Conservation (phyloP, 2,329 filamentous ascomycete genomes). For the Fusarium tjaetaba region DNA sequence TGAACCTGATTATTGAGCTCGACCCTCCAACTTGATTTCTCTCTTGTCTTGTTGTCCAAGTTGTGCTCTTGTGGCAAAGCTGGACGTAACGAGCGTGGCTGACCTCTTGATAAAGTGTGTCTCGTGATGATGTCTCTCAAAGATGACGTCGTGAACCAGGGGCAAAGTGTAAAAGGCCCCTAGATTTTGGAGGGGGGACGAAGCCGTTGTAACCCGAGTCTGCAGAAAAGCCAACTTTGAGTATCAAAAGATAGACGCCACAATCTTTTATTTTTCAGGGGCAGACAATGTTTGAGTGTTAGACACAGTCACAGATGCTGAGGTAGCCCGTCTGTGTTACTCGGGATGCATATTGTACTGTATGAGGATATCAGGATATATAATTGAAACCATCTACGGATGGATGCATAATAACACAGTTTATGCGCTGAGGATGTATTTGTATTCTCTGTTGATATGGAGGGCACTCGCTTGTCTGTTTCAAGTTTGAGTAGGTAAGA, state of each 20-base stretch:
- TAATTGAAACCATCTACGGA: constrained; percentile 11
- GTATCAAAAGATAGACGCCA: constrained; percentile 27
- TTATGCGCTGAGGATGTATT: background rate
- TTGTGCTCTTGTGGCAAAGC: constrained; percentile 21
- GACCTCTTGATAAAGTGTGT: constrained; percentile 7
- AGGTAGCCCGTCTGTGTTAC: background rate
- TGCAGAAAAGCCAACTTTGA: background rate
- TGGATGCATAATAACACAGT: constrained; percentile 2
- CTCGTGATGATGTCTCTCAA: constrained; percentile 22
- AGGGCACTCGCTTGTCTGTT: background rate
- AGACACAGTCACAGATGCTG: background rate
- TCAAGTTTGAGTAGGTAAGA: background rate
- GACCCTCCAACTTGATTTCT: background rate
- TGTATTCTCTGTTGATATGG: background rate
- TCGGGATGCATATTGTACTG: background rate
- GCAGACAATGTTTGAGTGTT: background rate
- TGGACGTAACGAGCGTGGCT: constrained; percentile 19
- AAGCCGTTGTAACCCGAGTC: constrained; percentile 19
- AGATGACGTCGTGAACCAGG: constrained; percentile 30
- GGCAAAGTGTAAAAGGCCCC: constrained; percentile 1
- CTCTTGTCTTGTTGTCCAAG: background rate
- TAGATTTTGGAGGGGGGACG: constrained; percentile 9
- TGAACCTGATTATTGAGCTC: background rate
- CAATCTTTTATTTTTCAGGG: constrained; percentile 15
- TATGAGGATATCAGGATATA: background rate